Conservation (phyloP, 768 basidiomycete species). For the Boletus sp. region DNA sequence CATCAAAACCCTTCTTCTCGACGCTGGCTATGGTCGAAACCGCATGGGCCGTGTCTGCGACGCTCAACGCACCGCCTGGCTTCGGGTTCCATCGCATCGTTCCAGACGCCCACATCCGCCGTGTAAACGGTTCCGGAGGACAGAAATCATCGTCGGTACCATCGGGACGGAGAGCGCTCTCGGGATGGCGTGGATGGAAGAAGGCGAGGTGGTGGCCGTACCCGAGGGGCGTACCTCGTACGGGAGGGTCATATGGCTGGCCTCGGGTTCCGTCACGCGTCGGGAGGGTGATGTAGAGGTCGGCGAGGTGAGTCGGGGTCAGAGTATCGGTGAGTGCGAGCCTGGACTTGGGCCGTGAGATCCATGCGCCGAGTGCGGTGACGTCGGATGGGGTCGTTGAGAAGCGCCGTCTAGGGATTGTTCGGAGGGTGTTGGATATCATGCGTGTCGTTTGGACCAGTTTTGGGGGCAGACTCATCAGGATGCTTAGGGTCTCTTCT, state of each 20-base stretch:
- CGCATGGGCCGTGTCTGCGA: constrained; percentile 53
- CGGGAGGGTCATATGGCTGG: constrained; percentile 42
- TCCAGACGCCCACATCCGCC: constrained; percentile 84
- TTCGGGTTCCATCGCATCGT: constrained; percentile 57
- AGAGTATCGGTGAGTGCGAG: constrained; percentile 50
- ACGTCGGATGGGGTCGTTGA: constrained; percentile 14
- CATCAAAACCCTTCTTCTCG: constrained; percentile 64
- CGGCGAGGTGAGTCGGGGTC: constrained; percentile 54
- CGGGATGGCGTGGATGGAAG: constrained; percentile 67
- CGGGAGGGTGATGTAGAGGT: constrained; percentile 69
- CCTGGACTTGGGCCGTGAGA: constrained; percentile 44
- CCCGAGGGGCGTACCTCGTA: constrained; percentile 41
- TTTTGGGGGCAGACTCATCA: not conserved
- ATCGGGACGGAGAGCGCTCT: constrained; percentile 55
- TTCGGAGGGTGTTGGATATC: not conserved
- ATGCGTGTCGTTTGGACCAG: not conserved
- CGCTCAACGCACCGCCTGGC: constrained; percentile 40
- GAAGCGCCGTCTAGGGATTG: constrained; percentile 5
- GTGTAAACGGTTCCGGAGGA: constrained; percentile 69
- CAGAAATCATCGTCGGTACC: constrained; percentile 72
- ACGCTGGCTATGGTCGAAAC: constrained; percentile 48
- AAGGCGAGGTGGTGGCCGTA: constrained; percentile 73
- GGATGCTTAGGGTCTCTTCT: too few species aligned
- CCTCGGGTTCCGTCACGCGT: constrained; percentile 60
- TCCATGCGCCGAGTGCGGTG: constrained; percentile 51